A percentile compares a stretch with the other conserved stretches of the same genome.
Evolutionary conservation across 2,329 filamentous ascomycete genomes (phyloP).

Genomic region (Clonostachys byssicola): DNA sequence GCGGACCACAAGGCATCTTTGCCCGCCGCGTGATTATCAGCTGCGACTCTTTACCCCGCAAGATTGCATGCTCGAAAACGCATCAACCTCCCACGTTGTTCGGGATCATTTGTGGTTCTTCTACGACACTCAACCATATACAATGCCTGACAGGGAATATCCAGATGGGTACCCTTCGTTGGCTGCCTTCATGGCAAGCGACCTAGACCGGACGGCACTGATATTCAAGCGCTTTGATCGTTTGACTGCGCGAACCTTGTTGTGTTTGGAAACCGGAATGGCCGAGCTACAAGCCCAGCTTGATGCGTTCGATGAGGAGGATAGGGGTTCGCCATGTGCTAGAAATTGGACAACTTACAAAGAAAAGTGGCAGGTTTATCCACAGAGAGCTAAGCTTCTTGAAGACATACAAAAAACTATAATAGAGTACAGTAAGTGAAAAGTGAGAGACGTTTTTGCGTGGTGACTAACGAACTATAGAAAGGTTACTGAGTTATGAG

Average conservation of each 20-base stretch:
- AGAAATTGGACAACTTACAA: background rate
- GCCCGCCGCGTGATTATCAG: too few relatives aligned
- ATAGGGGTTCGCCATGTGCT: background rate
- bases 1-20: too few relatives aligned
- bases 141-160: too few relatives aligned
- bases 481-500: background rate
- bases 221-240: conserved; percentile 2
- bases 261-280: conserved; percentile 1
- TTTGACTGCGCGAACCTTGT: conserved; percentile 1
- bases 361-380: background rate
- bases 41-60: too few relatives aligned
- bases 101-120: too few relatives aligned
- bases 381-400: background rate
- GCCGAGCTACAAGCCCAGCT: background rate
- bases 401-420: background rate
- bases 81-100: too few relatives aligned
- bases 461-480: background rate
- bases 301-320: background rate
- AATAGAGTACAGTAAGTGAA: background rate
- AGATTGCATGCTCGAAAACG: too few relatives aligned
- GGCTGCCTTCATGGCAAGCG: background rate
- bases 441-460: too few relatives aligned
- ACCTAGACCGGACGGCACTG: background rate
- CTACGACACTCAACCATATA: too few relatives aligned
- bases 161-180: background rate